These are phyloP conservation scores for Hypoxylon trugodes DNA, from an alignment of 495 filamentous ascomycete species.

Conservation along the genomic window DNA sequence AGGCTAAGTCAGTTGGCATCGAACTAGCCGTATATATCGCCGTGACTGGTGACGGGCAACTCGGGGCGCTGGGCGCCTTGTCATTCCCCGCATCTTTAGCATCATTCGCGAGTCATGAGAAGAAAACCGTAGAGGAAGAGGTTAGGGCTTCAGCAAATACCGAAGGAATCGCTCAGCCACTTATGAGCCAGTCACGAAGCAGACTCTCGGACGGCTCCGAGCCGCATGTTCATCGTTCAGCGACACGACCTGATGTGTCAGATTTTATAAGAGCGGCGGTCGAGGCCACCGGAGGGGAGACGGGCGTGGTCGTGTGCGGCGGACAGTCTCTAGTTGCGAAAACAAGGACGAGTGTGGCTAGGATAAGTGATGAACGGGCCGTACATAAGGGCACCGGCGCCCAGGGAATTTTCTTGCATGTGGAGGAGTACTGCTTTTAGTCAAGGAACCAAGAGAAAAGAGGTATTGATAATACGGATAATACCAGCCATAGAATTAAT, in stretches of 20 bases:
- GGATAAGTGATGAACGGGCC: constrained; percentile 82
- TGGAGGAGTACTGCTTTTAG: constrained; percentile 60
- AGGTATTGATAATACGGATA: background rate
- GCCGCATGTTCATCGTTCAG: constrained; percentile 51
- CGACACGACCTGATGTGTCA: constrained; percentile 52
- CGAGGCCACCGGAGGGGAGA: constrained; percentile 82
- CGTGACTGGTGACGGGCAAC: constrained; percentile 60
- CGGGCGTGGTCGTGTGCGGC: constrained; percentile 83
- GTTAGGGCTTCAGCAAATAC: constrained; percentile 28
- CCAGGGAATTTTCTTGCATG: constrained; percentile 69
- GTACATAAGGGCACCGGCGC: constrained; percentile 92
- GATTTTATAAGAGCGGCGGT: constrained; percentile 60
- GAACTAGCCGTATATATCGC: constrained; percentile 57
- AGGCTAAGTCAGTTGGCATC: constrained; percentile 58
- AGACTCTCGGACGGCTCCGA: constrained; percentile 45
- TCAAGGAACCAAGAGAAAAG: background rate
- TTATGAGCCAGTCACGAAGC: constrained; percentile 35
- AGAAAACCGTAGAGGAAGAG: constrained; percentile 34
- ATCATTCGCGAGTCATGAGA: constrained; percentile 36
- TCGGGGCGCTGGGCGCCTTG: constrained; percentile 11
- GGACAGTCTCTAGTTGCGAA: constrained; percentile 70
- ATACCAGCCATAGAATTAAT: too few relatives aligned
- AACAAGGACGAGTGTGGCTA: constrained; percentile 72
- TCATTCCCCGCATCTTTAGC: constrained; percentile 12
- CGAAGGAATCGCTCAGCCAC: constrained; percentile 25